Evolutionary conservation across 768 basidiomycete species (phyloP).

Genomic region (Chalciporus chontae): DNA sequence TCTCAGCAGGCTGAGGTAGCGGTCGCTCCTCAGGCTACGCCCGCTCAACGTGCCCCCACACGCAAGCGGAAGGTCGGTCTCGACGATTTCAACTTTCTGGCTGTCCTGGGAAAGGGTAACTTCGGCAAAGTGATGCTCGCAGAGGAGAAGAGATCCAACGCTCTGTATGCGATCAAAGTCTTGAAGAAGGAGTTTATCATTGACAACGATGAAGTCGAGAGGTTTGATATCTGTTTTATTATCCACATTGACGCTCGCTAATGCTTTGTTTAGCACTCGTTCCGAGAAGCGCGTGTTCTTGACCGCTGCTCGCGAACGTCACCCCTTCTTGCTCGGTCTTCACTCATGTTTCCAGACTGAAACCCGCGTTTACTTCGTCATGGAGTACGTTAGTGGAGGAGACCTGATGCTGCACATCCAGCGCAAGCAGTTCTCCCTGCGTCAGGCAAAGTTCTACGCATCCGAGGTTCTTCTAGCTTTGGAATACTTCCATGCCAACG

Average conservation of each 20-base stretch:
- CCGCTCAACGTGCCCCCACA: slow-evolving; percentile 40
- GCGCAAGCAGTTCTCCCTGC: slow-evolving; percentile 96
- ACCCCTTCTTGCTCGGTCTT: slow-evolving; percentile 94
- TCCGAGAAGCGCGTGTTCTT: slow-evolving; percentile 99
- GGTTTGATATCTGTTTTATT: slow-evolving; percentile 45
- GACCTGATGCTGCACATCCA: slow-evolving; percentile 99
- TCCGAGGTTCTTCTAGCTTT: slow-evolving; percentile 93
- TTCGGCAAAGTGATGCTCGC: slow-evolving; percentile 99
- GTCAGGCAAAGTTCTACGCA: slow-evolving; percentile 99
- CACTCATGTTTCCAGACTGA: slow-evolving; percentile 99
- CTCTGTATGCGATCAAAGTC: slow-evolving; percentile 98
- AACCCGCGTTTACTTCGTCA: slow-evolving; percentile 98
- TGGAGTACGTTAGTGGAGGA: slow-evolving; percentile 99
- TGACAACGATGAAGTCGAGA: slow-evolving; percentile 99
- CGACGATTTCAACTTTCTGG: slow-evolving; percentile 98
- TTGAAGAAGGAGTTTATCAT: slow-evolving; percentile 99
- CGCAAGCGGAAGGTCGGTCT: slow-evolving; percentile 87
- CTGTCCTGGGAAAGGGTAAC: slow-evolving; percentile 98
- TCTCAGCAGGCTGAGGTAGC: slow-evolving; percentile 30
- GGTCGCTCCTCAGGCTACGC: slow-evolving; percentile 29
- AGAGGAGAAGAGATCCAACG: slow-evolving; percentile 91
- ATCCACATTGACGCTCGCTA: not conserved
- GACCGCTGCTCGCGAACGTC: slow-evolving; percentile 93
- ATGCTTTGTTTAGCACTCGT: slow-evolving; percentile 64
- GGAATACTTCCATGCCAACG: slow-evolving; percentile 97